Base-by-base conservation (phyloP, 2,329 filamentous ascomycete genomes). In the Monilinia vaccinii-corymbosi region DNA sequence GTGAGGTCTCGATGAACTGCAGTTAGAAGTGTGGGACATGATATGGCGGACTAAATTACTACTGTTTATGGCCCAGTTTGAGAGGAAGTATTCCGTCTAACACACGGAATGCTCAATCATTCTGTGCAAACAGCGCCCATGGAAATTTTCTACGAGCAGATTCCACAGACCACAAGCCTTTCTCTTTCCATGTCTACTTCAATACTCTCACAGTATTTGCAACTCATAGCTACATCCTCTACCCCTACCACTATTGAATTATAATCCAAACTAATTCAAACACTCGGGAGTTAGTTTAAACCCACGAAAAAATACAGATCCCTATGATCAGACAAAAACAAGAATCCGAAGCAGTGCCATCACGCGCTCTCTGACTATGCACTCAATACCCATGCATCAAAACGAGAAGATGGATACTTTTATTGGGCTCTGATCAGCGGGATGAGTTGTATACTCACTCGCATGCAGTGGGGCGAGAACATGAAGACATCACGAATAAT, bases 1-100 rank as follows among this genome's bases (percentile, higher is more conserved):
- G 40, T 58, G 47, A 58, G 56, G 36, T 51, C 56, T 52, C 56
- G 36, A 58, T 18, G 23, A 9, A 52, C 47, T 58, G 47, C 55
- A 58, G 50, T 18, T 58, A 50, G 55, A 58, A 18, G 55, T 36
- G 47, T 52, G 38, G 56, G 52, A 32, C 23, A 40, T 44, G 25
- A 42, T 46, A 50, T 58, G 36, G 47, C 25, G n/a, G 36, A 44
- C 28, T 47, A 44, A 42, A 34, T 52, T 52, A 44, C 34, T 28
- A 51, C 32, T 58, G 16, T 34, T 58, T 58, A 58, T 58, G 40
- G 28, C n/a, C 18, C 31, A 23, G n/a, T 58, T 28, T 23, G 23
- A 40, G 55, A 40, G 25, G 8, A 16, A 23, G 23, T 49, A 31
- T 34, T 49, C 32, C 2, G 18, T 23, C 16, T 4, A 53, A 44